Conservation (phyloP, 345 rosid genomes). For the Gossypium stocksii region DNA sequence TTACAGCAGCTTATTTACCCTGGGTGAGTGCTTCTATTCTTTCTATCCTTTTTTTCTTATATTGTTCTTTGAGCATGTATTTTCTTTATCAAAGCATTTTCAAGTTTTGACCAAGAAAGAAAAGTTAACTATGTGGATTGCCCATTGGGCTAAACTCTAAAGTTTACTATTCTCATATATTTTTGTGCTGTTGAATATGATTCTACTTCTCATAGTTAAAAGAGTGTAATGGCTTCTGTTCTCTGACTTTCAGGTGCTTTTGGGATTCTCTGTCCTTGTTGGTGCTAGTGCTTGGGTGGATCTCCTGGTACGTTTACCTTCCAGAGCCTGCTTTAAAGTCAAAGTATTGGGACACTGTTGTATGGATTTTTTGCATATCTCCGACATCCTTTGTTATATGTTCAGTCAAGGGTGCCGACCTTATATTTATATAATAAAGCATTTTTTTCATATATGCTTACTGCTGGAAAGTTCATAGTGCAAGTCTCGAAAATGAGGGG, state of each 20-base stretch:
- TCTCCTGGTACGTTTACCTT: slow-evolving; percentile 55
- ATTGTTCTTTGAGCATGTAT: neutral
- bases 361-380: neutral
- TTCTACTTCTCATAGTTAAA: neutral
- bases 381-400: neutral
- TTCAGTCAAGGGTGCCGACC: too few species aligned
- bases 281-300: slow-evolving; percentile 92
- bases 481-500: neutral
- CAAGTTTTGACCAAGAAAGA: neutral
- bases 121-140: neutral
- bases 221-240: neutral
- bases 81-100: neutral
- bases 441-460: neutral
- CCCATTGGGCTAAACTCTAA: neutral
- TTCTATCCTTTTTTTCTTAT: neutral
- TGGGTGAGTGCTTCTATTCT: slow-evolving; percentile 58
- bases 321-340: slow-evolving; percentile 1
- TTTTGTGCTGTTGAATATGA: neutral
- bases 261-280: slow-evolving; percentile 71
- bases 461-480: neutral
- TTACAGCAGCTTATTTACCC: slow-evolving; percentile 92
- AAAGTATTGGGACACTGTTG: neutral
- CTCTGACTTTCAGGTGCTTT: slow-evolving; percentile 62
- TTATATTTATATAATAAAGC: neutral
- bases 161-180: neutral